phyloP scores from a whole-genome alignment of 768 basidiomycete genomes.

The Trametes punicea region DNA sequence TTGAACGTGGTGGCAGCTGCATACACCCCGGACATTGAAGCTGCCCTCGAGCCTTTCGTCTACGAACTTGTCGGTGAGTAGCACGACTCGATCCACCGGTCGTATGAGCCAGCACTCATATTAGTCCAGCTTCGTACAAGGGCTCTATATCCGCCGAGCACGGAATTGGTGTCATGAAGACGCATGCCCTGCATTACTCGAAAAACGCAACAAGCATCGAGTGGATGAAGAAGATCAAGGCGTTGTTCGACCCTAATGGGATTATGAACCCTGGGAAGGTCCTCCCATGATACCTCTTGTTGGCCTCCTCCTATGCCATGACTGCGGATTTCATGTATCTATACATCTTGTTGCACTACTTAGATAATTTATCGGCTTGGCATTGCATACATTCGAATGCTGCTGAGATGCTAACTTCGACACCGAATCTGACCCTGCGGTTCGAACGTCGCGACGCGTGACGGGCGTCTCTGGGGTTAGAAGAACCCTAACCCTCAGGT shows the following conservation, averaged over 20 bases:
- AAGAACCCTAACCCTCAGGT: slow-evolving; percentile 23
- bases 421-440: too few relatives aligned
- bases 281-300: slow-evolving; percentile 30
- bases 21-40: slow-evolving; percentile 81
- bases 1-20: slow-evolving; percentile 83
- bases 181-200: slow-evolving; percentile 83
- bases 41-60: slow-evolving; percentile 89
- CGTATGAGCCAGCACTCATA: slow-evolving; percentile 3
- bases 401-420: too few relatives aligned
- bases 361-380: too few relatives aligned
- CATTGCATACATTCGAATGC: too few relatives aligned
- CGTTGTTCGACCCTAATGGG: slow-evolving; percentile 82
- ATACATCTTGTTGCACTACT: neutral
- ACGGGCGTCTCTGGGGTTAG: slow-evolving; percentile 14
- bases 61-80: slow-evolving; percentile 84
- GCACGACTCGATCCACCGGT: neutral
- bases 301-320: neutral
- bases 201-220: slow-evolving; percentile 77
- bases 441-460: neutral
- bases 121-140: slow-evolving; percentile 56
- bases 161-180: slow-evolving; percentile 95
- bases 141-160: slow-evolving; percentile 98
- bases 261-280: slow-evolving; percentile 95
- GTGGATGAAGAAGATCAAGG: slow-evolving; percentile 88
- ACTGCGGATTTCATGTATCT: slow-evolving; percentile 5